Conservation (phyloP, 371 early-diverging fungal species). For the Scutellospora calospora region DNA sequence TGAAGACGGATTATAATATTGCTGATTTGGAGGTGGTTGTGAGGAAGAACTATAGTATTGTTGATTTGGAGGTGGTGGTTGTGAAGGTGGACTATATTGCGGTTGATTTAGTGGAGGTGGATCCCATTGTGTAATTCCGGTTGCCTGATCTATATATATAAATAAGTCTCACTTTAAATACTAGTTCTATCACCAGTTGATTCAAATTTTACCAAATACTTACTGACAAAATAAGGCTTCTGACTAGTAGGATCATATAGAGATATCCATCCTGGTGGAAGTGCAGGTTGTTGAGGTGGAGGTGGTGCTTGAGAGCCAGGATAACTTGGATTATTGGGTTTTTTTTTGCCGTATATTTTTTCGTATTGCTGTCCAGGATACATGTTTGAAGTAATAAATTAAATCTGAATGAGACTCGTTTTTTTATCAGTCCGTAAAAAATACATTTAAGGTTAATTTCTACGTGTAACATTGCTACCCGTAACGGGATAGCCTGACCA, state of each 20-base stretch:
- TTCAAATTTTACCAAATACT: not conserved
- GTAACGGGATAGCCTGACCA: too few species aligned
- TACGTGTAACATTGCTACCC: too few species aligned
- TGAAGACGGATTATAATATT: not conserved
- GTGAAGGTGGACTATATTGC: not conserved
- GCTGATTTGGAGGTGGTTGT: not conserved
- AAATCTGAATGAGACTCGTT: too few species aligned
- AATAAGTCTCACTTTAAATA: not conserved
- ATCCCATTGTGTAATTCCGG: not conserved
- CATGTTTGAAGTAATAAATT: not conserved
- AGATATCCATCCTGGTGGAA: conserved; percentile 1
- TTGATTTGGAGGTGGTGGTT: not conserved
- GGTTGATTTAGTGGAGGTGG: not conserved
- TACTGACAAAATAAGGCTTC: not conserved
- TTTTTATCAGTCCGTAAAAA: too few species aligned
- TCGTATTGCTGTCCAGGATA: conserved; percentile 46
- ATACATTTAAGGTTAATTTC: too few species aligned
- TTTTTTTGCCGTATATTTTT: not conserved
- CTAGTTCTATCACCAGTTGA: not conserved
- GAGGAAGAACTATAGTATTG: not conserved
- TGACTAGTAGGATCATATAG: not conserved
- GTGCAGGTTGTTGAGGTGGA: conserved; percentile 8
- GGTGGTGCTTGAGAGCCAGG: not conserved
- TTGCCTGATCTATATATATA: not conserved
- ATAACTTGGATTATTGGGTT: not conserved